phyloP scores from a whole-genome alignment of 2,329 filamentous ascomycete genomes.

The Talaromyces sp. region DNA sequence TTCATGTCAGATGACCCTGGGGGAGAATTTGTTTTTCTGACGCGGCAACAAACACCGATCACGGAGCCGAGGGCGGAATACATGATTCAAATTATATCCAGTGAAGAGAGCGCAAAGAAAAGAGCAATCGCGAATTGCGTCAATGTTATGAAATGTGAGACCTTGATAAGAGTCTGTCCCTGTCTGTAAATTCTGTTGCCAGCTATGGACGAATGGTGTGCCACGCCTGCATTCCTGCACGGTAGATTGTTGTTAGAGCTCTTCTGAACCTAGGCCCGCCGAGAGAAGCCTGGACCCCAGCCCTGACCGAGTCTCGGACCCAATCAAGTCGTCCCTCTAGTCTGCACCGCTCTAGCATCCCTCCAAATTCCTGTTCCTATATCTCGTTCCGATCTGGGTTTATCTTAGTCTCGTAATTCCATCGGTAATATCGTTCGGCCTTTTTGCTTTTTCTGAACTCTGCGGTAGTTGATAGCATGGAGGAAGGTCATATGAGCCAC shows the following conservation, averaged over 20 bases:
- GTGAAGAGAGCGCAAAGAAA: background rate
- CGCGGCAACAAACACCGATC: background rate
- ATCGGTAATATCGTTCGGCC: background rate
- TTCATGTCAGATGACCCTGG: background rate
- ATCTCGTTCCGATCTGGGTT: background rate
- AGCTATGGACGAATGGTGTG: background rate
- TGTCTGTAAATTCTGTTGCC: background rate
- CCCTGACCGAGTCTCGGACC: background rate
- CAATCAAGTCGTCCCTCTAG: background rate
- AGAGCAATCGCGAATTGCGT: background rate
- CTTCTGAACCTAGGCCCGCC: background rate
- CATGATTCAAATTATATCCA: background rate
- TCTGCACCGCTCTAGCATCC: background rate
- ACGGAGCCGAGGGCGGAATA: background rate
- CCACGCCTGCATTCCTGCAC: background rate
- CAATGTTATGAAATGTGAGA: background rate
- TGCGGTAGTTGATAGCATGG: too few relatives aligned
- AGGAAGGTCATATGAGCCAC: background rate
- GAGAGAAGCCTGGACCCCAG: background rate
- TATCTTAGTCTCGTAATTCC: background rate
- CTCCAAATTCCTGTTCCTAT: too few relatives aligned
- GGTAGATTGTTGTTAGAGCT: background rate
- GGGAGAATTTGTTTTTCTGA: background rate
- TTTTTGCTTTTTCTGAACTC: background rate
- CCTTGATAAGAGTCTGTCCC: background rate